Conservation (phyloP, 2,329 filamentous ascomycete species). For the Aspergillus transmontanensis region DNA sequence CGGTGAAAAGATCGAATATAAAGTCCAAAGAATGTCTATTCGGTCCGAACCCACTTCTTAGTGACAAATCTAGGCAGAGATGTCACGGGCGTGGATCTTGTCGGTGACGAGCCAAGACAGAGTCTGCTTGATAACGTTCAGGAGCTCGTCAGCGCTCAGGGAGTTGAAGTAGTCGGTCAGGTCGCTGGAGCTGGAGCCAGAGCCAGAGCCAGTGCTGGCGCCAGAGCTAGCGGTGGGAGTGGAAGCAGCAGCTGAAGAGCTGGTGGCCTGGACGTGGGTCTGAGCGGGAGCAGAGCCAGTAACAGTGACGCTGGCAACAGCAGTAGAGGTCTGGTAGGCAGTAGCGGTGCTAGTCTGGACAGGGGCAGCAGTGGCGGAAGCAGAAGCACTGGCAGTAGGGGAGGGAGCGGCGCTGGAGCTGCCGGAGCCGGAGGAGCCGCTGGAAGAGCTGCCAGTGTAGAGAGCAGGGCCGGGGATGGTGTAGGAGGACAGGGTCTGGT, state of each 20-base stretch:
- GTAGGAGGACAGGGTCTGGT: slow-evolving; percentile 52
- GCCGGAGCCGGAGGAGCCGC: slow-evolving; percentile 20
- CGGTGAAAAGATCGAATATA: slow-evolving; percentile 10
- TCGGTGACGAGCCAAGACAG: slow-evolving; percentile 36
- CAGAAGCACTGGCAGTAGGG: slow-evolving; percentile 14
- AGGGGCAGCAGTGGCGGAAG: slow-evolving; percentile 19
- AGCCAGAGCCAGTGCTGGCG: slow-evolving; percentile 13
- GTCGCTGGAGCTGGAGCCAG: slow-evolving; percentile 15
- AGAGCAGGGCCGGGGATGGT: slow-evolving; percentile 54
- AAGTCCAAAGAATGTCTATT: slow-evolving; percentile 15
- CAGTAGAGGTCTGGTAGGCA: slow-evolving; percentile 26
- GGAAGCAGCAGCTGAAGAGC: slow-evolving; percentile 8
- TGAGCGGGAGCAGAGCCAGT: slow-evolving; percentile 26
- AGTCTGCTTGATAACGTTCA: slow-evolving; percentile 32
- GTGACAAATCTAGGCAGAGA: slow-evolving; percentile 24
- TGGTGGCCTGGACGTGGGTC: slow-evolving; percentile 24
- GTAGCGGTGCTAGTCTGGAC: slow-evolving; percentile 25
- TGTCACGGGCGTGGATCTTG: slow-evolving; percentile 35
- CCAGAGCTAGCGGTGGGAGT: slow-evolving; percentile 12
- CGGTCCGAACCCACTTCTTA: slow-evolving; percentile 10
- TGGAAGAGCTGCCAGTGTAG: slow-evolving; percentile 29
- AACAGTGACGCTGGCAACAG: slow-evolving; percentile 23
- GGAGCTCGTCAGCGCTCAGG: slow-evolving; percentile 33
- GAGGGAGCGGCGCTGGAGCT: slow-evolving; percentile 16
- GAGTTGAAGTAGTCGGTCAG: slow-evolving; percentile 33